Evolutionary conservation across 1,284 basidiomycete genomes (phyloP).

Genomic region (Ceratobasidium sp.): DNA sequence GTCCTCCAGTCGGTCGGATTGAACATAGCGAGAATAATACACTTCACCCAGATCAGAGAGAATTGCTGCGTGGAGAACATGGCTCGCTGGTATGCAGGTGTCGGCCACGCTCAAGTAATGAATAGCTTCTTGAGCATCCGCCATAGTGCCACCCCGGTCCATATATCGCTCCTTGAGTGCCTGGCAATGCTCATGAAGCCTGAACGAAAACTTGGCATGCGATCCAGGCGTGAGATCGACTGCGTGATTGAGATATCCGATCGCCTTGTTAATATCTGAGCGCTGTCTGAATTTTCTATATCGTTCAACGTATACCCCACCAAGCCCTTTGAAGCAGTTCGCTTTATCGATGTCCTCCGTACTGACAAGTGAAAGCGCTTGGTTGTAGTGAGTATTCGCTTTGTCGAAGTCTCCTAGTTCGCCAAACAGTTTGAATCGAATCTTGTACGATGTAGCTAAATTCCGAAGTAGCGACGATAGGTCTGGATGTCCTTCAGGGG

Average conservation of each 20-base stretch:
- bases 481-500: neutral
- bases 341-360: neutral
- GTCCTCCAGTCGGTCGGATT: neutral
- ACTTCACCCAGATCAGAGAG: neutral
- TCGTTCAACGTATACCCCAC: neutral
- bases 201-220: neutral
- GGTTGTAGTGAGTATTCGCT: neutral
- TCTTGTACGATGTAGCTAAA: neutral
- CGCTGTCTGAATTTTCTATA: neutral
- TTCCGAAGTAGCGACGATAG: neutral
- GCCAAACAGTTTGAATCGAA: neutral
- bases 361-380: neutral
- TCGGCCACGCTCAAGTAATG: neutral
- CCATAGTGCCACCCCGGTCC: neutral
- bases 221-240: neutral
- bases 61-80: neutral
- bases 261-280: neutral
- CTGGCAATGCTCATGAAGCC: neutral
- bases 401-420: neutral
- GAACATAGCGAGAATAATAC: neutral
- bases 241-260: neutral
- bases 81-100: neutral
- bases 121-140: neutral
- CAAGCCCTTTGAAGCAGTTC: neutral
- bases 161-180: neutral